Evolutionary conservation across 805 yeast species (phyloP).

Genomic region (Saccharomyces mikatae): DNA sequence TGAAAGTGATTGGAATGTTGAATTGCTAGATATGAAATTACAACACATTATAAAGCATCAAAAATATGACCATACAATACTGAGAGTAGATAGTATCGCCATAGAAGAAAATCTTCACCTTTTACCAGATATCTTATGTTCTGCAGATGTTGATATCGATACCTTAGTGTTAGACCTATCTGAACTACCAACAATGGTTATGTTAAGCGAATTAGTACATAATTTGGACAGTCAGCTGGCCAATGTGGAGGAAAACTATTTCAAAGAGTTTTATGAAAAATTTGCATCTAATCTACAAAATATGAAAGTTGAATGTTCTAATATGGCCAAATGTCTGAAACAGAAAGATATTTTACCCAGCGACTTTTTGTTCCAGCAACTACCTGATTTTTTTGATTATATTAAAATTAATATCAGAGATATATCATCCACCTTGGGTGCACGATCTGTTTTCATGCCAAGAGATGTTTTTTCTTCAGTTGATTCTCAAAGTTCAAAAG

Average conservation of each 20-base stretch:
- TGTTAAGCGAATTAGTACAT: conserved; percentile 14
- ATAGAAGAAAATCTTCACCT: conserved; percentile 17
- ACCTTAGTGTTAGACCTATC: conserved; percentile 1
- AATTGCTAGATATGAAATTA: conserved; percentile 15
- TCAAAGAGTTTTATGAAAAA: conserved; percentile 22
- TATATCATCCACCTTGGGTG: conserved; percentile 29
- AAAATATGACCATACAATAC: conserved; percentile 14
- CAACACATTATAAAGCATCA: conserved; percentile 15
- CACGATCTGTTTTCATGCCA: conserved; percentile 39
- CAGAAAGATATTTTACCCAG: conserved; percentile 8
- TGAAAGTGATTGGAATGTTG: conserved; percentile 14
- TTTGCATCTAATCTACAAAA: conserved; percentile 19
- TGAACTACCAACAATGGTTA: conserved; percentile 15
- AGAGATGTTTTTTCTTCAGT: conserved; percentile 30
- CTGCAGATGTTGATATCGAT: conserved; percentile 18
- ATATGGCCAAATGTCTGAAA: conserved; percentile 5
- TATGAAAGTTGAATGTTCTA: conserved; percentile 15
- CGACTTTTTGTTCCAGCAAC: conserved; percentile 17
- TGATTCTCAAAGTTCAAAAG: conserved; percentile 32
- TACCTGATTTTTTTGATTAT: conserved; percentile 32
- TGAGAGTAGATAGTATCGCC: conserved; percentile 15
- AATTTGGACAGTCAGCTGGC: conserved; percentile 21
- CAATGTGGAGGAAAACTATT: conserved; percentile 24
- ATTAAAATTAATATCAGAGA: conserved; percentile 19
- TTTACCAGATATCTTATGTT: conserved; percentile 16